Percentiles rank a stretch among this genome's conserved stretches.
These are phyloP conservation scores for Sclerotinia minor DNA, from an alignment of 2,329 filamentous ascomycete genomes.

Conservation along the genomic window DNA sequence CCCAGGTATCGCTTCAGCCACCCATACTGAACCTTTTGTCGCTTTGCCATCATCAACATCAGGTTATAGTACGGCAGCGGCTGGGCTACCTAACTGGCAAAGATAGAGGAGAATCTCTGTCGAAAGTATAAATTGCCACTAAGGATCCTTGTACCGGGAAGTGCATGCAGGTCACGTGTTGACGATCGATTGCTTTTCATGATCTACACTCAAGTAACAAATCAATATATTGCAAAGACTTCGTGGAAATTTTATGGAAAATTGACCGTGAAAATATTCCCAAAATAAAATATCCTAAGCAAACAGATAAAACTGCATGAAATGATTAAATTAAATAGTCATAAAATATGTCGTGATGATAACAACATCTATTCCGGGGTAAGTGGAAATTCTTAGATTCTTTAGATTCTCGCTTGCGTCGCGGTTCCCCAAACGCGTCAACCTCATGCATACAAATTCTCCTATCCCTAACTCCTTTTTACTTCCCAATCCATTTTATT, in stretches of 20 bases:
- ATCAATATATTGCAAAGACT: not conserved
- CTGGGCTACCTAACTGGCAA: constrained; percentile 15
- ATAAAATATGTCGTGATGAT: constrained; percentile 1
- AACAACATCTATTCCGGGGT: constrained; percentile 10
- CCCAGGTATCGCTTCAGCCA: constrained; percentile 30
- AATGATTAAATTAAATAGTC: not conserved
- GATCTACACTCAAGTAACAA: not conserved
- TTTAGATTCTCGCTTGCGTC: constrained; percentile 23
- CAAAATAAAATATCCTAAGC: not conserved
- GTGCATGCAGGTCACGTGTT: constrained; percentile 24
- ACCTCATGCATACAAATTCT: constrained; percentile 21
- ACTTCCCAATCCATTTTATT: not conserved
- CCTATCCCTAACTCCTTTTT: not conserved
- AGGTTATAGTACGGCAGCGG: constrained; percentile 15
- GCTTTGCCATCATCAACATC: constrained; percentile 29
- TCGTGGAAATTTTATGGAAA: not conserved
- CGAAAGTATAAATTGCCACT: too few relatives aligned
- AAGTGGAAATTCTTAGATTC: constrained; percentile 19
- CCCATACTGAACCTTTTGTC: constrained; percentile 32
- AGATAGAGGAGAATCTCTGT: not conserved
- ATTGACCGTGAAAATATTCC: not conserved
- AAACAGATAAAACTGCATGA: not conserved
- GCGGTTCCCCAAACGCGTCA: constrained; percentile 26
- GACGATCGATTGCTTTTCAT: not conserved
- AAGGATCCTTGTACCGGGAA: constrained; percentile 15